Evolutionary conservation across 2,329 filamentous ascomycete genomes (phyloP).

Genomic region (Colletotrichum sp.): DNA sequence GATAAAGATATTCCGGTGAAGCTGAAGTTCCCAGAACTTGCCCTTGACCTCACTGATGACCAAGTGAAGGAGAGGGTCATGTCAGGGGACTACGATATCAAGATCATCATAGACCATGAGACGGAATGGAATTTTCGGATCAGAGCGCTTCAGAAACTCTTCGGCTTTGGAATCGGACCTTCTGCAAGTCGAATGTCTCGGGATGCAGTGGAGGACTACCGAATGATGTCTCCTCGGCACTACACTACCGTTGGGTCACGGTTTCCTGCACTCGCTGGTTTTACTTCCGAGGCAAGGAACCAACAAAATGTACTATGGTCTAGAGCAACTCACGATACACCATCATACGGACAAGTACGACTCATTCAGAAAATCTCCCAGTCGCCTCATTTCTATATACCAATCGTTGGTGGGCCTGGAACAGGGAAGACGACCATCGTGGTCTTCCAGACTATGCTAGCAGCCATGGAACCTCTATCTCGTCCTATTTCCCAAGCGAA

Average conservation of each 20-base stretch:
- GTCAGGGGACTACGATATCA: not conserved
- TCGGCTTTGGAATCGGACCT: not conserved
- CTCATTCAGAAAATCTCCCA: not conserved
- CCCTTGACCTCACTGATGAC: not conserved
- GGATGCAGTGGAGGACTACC: not conserved
- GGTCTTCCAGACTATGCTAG: not conserved
- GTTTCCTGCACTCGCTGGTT: not conserved
- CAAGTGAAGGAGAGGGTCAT: not conserved
- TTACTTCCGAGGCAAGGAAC: not conserved
- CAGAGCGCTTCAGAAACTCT: not conserved
- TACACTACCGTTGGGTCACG: not conserved
- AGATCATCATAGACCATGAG: not conserved
- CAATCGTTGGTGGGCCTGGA: not conserved
- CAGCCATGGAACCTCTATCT: not conserved
- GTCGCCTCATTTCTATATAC: not conserved
- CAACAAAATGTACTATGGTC: not conserved
- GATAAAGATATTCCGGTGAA: not conserved
- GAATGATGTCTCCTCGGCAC: not conserved
- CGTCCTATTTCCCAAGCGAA: not conserved
- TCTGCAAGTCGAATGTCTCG: not conserved
- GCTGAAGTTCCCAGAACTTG: not conserved
- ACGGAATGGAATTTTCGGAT: not conserved
- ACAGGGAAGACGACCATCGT: not conserved
- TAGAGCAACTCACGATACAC: not conserved
- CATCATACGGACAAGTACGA: not conserved